Conservation (phyloP, 495 filamentous ascomycete genomes). For the Pyrenula aspistea region DNA sequence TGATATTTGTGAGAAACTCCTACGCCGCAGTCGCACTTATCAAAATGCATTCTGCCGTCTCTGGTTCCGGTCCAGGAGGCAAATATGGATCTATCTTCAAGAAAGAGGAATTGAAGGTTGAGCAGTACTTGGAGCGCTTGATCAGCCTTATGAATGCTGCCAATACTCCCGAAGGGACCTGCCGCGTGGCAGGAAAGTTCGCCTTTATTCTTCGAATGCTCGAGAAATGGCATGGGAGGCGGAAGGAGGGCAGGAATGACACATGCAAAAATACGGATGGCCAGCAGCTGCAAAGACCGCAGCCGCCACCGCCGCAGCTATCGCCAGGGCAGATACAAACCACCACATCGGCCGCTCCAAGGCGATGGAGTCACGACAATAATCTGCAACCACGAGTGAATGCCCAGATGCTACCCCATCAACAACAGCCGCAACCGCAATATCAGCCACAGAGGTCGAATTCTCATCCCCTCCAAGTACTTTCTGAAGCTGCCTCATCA, state of each 20-base stretch:
- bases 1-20: conserved; percentile 64
- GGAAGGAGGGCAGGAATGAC: conserved; percentile 28
- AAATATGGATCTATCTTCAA: conserved; percentile 69
- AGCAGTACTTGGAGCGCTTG: conserved; percentile 58
- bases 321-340: too few species aligned
- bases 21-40: conserved; percentile 80
- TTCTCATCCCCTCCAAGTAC: conserved; percentile 3
- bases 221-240: conserved; percentile 53
- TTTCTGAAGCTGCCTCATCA: conserved; percentile 8
- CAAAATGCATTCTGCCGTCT: conserved; percentile 71
- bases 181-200: conserved; percentile 64
- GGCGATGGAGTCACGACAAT: too few species aligned
- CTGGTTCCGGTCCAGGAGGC: conserved; percentile 41
- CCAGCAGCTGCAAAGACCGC: conserved; percentile 1
- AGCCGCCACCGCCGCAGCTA: conserved; percentile 6
- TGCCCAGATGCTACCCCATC: background rate
- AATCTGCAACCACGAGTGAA: conserved; percentile 1
- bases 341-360: too few species aligned
- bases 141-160: conserved; percentile 54
- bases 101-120: conserved; percentile 60
- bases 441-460: conserved; percentile 4
- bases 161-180: conserved; percentile 44
- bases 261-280: conserved; percentile 4
- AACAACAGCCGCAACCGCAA: background rate
- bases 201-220: conserved; percentile 63